phyloP scores from a whole-genome alignment of 805 yeast species.

The Clavispora carvajalis region DNA sequence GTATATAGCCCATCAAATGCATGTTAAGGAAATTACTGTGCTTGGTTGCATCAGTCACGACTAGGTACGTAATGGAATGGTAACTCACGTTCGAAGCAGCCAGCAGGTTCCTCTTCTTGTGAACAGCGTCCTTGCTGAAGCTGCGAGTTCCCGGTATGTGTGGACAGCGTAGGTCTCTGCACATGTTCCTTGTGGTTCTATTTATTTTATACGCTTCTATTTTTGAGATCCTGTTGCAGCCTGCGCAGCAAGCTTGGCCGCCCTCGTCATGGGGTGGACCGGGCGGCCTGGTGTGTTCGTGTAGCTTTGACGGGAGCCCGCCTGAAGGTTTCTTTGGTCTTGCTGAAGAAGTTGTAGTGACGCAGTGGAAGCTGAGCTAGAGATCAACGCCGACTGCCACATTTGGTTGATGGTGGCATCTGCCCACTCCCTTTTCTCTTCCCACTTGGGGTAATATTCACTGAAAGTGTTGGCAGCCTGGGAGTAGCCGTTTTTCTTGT shows the following conservation, averaged over 20 bases:
- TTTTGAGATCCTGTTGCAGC: constrained; percentile 8
- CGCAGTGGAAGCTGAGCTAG: constrained; percentile 10
- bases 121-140: no score
- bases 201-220: neutral
- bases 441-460: constrained; percentile 29
- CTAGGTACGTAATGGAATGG: no score
- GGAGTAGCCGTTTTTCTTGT: constrained; percentile 8
- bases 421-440: constrained; percentile 28
- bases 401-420: constrained; percentile 21
- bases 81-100: no score
- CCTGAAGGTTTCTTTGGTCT: constrained; percentile 5
- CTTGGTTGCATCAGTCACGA: no score
- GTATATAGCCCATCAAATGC: constrained; percentile 1
- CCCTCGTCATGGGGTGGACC: constrained; percentile 30
- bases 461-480: constrained; percentile 24
- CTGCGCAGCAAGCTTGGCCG: constrained; percentile 26
- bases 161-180: no score
- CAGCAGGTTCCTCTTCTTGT: no score
- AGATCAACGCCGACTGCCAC: constrained; percentile 38
- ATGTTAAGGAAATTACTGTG: no score
- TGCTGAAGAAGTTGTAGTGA: constrained; percentile 9
- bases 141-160: no score
- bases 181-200: neutral
- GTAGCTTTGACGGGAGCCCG: constrained; percentile 1
- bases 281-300: constrained; percentile 16